Conservation (phyloP, 176 grass and related monocot genomes). For the Avena sativa region DNA sequence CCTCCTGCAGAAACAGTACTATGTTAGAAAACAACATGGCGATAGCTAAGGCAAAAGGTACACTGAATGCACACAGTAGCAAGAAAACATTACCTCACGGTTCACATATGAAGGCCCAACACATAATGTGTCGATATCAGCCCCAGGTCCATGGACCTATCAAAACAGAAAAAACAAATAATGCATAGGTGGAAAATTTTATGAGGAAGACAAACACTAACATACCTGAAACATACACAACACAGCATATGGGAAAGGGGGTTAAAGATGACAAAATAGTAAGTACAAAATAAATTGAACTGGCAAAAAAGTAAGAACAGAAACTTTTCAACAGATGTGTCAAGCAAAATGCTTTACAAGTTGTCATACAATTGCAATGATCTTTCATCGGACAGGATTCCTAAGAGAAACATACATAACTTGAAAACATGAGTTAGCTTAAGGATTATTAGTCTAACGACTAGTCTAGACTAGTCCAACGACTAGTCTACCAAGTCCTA, state of each 20-base stretch:
- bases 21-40: conserved; percentile 24
- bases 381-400: too few relatives aligned
- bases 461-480: too few relatives aligned
- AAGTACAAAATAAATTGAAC: neutral
- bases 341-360: neutral
- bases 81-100: conserved; percentile 70
- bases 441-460: too few relatives aligned
- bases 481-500: too few relatives aligned
- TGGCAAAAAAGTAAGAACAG: neutral
- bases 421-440: neutral
- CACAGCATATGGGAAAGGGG: neutral
- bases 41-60: neutral
- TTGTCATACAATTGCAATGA: neutral
- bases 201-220: neutral
- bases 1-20: conserved; percentile 66
- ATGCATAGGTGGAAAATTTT: neutral
- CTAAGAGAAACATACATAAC: neutral
- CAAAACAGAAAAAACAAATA: conserved; percentile 31
- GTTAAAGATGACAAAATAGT: neutral
- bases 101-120: conserved; percentile 98
- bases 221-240: neutral
- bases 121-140: conserved; percentile 97
- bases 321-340: neutral
- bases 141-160: conserved; percentile 93
- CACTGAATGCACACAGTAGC: neutral